Evolutionary conservation across 208 protist genomes (phyloP).

Genomic region (Wallacemonas sp.): DNA sequence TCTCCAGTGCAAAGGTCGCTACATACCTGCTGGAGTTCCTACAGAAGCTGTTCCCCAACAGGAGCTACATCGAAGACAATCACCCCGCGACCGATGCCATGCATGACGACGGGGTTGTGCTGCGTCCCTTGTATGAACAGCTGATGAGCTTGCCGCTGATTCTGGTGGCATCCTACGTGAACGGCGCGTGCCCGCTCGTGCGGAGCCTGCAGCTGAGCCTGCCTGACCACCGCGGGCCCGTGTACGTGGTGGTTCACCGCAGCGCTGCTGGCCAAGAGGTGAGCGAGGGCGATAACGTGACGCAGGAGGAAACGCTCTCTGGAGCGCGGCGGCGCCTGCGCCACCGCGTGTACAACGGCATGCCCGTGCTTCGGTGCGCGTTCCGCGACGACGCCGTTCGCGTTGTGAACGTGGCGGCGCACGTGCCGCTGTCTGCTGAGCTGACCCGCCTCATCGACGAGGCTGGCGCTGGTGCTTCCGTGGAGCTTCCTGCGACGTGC

Average conservation of each 20-base stretch:
- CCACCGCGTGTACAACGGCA: conserved; percentile 20
- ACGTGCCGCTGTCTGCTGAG: background rate
- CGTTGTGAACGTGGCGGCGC: conserved; percentile 1
- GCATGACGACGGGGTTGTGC: background rate
- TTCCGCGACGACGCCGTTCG: conserved; percentile 11
- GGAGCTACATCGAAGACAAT: conserved; percentile 24
- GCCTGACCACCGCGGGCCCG: conserved; percentile 30
- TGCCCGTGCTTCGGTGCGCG: conserved; percentile 30
- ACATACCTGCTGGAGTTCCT: conserved; percentile 32
- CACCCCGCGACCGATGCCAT: background rate
- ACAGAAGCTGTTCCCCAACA: conserved; percentile 16
- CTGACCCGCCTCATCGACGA: background rate
- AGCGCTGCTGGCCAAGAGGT: conserved; percentile 1
- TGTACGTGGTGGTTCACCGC: conserved; percentile 14
- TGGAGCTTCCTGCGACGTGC: conserved; percentile 22
- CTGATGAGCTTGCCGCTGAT: conserved; percentile 61
- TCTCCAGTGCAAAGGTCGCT: conserved; percentile 6
- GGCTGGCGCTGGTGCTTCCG: conserved; percentile 4
- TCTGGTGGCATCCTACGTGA: conserved; percentile 34
- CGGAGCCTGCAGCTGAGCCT: conserved; percentile 50
- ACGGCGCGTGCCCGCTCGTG: conserved; percentile 46
- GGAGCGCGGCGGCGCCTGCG: conserved; percentile 1
- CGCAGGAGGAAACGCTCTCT: background rate
- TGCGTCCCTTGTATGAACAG: conserved; percentile 18
- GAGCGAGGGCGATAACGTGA: background rate